Evolutionary conservation across 441 rosid genomes (phyloP).

Genomic region (Erysimum pusillum): DNA sequence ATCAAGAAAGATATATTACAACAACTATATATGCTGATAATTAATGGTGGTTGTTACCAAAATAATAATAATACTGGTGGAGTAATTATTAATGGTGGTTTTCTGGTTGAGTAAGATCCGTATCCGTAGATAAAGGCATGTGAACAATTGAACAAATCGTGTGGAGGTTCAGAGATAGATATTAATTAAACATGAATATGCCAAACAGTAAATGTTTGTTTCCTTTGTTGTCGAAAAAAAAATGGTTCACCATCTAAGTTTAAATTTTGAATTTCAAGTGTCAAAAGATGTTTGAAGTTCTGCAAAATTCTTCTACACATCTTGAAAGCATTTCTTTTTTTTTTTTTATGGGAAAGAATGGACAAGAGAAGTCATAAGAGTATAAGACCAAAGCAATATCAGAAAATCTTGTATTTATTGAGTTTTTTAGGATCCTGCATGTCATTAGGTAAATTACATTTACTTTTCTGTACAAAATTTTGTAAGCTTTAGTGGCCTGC

Average conservation of each 20-base stretch:
- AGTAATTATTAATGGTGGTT: neutral
- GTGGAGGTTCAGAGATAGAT: conserved; percentile 11
- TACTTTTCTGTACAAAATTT: too few species aligned
- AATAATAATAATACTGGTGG: too few species aligned
- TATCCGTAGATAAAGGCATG: conserved; percentile 8
- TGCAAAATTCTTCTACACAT: neutral
- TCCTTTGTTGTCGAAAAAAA: too few species aligned
- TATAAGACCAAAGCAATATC: neutral
- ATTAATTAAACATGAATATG: neutral
- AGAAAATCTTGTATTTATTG: neutral
- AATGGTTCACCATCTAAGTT: neutral
- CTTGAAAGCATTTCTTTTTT: neutral
- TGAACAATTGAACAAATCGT: conserved; percentile 1
- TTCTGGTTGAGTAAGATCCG: neutral
- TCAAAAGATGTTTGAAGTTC: neutral
- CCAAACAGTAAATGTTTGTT: neutral
- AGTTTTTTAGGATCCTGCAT: neutral
- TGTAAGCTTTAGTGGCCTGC: too few species aligned
- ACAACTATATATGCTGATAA: neutral
- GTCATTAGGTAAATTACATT: too few species aligned
- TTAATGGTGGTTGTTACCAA: too few species aligned
- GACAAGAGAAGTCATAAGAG: neutral
- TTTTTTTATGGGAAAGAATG: neutral
- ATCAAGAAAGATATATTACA: neutral
- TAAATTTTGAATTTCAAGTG: neutral